Conservation (phyloP, 2,329 filamentous ascomycete species). For the Ophiostoma populinum region DNA sequence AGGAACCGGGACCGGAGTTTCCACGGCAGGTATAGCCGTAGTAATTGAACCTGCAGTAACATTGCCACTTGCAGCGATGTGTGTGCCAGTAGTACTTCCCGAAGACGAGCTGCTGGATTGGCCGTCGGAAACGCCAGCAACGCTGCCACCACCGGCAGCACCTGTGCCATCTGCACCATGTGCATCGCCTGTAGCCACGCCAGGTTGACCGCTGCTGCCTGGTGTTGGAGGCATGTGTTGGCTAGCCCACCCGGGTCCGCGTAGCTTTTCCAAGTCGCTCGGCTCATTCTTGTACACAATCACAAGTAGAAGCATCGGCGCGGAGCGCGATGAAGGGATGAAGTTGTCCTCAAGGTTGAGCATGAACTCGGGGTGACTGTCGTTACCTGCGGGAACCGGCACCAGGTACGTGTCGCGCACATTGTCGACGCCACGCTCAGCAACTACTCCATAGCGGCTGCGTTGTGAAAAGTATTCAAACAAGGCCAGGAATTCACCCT, state of each 20-base stretch:
- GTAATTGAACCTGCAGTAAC: too few relatives aligned
- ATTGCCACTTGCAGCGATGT: too few relatives aligned
- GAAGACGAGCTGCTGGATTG: too few relatives aligned
- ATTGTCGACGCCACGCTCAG: slow-evolving; percentile 54
- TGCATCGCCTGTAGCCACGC: too few relatives aligned
- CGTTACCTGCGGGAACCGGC: slow-evolving; percentile 57
- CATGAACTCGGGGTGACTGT: slow-evolving; percentile 67
- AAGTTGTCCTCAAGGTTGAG: slow-evolving; percentile 73
- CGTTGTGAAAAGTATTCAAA: slow-evolving; percentile 75
- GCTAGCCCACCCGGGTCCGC: slow-evolving; percentile 17
- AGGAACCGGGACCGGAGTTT: too few relatives aligned
- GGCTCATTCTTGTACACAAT: slow-evolving; percentile 62
- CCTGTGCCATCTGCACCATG: too few relatives aligned
- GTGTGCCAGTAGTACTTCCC: too few relatives aligned
- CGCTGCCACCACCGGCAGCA: slow-evolving; percentile 13
- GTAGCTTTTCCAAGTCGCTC: slow-evolving; percentile 19
- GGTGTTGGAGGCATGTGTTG: slow-evolving; percentile 12
- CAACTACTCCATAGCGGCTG: slow-evolving; percentile 73
- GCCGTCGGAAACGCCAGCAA: too few relatives aligned
- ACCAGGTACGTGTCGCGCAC: slow-evolving; percentile 87
- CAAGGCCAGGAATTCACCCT: slow-evolving; percentile 52
- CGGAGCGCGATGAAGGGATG: slow-evolving; percentile 51
- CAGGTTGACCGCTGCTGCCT: too few relatives aligned
- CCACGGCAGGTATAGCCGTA: too few relatives aligned
- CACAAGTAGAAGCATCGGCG: slow-evolving; percentile 66